Base-by-base conservation (phyloP, 2,329 filamentous ascomycete species). In the Bipolaris zeicola region DNA sequence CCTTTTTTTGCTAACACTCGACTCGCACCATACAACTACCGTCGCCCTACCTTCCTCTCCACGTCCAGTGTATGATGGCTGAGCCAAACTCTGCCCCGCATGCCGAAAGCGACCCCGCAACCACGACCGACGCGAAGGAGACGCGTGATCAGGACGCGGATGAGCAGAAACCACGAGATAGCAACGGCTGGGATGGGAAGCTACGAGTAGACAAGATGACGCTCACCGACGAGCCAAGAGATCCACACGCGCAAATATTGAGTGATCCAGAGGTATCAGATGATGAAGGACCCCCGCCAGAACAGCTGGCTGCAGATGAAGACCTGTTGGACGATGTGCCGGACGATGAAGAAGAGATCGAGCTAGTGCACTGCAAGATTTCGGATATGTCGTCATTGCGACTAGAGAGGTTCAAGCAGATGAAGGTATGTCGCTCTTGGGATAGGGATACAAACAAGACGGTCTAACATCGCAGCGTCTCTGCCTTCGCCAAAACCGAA, bases 401-500 rank as follows among this genome's bases (percentile, higher is more conserved):
- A n/a, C 84, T 99, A 45, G 90, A 93, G 59, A 87, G 95, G 58
- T 98, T 99, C 79, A 84, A 82, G 57, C 85, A 90, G 52, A 83
- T 92, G 24, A 81, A 83, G 70, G 88, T 84, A 78, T 42, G 57
- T 20, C 26, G 38, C n/a, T 36, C 22, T 26, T 18, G 26, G 44
- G 36, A 8, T 18, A 41, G 7, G 7, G 18, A 43, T 22, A n/a
- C 18, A n/a, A 5, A 33, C 24, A 18, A 4, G 18, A 28, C 45
- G 42, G 49, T 37, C 52, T 57, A 49, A 62, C 31, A 11, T 24
- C 70, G 33, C 66, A 86, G 80, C 83, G 90, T 69, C 80, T 99
- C 66, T 97, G 94, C 73, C 87, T 99, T 18, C 92, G 95, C 46
- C 94, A 99, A 75, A 99, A 99, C 76, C 85, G 86, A 65, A 95